A percentile compares a stretch with the other conserved stretches of the same genome.
phyloP scores from a whole-genome alignment of 257 asterid species.

The Lycium ferocissimum region DNA sequence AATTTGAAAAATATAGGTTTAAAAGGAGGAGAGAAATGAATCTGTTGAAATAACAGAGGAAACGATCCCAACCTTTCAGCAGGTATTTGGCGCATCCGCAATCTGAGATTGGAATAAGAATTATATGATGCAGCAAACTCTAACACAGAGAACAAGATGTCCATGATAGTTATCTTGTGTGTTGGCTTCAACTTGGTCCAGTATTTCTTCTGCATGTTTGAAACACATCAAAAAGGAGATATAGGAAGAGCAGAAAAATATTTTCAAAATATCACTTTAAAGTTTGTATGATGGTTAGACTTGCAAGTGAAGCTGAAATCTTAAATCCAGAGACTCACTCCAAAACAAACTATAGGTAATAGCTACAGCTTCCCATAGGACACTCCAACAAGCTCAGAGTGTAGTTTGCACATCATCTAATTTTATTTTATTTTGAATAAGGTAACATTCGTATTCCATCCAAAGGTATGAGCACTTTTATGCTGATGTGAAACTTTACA shows the following conservation, averaged over 20 bases:
- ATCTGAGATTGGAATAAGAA: conserved; percentile 81
- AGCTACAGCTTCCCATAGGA: conserved; percentile 10
- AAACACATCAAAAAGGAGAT: conserved; percentile 37
- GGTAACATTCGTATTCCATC: no score
- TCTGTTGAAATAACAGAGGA: conserved; percentile 19
- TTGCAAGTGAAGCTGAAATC: conserved; percentile 8
- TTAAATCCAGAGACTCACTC: conserved; percentile 9
- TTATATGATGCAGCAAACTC: conserved; percentile 99
- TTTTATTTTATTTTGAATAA: background rate
- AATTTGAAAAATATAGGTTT: conserved; percentile 20
- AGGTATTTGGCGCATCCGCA: conserved; percentile 85
- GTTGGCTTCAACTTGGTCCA: conserved; percentile 81
- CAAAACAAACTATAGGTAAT: conserved; percentile 11
- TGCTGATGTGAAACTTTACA: no score
- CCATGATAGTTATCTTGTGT: conserved; percentile 85
- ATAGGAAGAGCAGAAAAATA: conserved; percentile 11
- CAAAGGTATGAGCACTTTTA: no score
- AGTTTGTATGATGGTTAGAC: background rate
- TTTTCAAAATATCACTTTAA: conserved; percentile 21
- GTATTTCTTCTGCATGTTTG: conserved; percentile 76
- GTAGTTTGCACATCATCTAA: background rate
- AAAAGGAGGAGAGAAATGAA: conserved; percentile 33
- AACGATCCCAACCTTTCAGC: conserved; percentile 72
- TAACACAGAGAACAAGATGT: conserved; percentile 79
- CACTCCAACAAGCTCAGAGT: background rate